Conservation (phyloP, 306 rosid genomes). For the Ammopiptanthus mongolicus region DNA sequence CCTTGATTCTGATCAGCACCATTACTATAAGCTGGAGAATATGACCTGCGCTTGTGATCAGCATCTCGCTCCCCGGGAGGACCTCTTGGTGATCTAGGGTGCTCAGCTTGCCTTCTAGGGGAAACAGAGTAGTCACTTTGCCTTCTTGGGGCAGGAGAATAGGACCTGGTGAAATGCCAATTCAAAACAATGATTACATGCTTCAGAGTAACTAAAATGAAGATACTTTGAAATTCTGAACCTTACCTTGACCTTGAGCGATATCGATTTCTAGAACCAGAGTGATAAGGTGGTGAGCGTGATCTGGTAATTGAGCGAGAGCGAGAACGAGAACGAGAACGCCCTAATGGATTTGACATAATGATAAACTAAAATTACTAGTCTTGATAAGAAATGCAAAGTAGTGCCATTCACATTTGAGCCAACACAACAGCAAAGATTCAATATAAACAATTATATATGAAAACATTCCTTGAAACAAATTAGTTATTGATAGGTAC, state of each 20-base stretch:
- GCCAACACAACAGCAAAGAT: not conserved
- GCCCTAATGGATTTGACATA: slow-evolving; percentile 46
- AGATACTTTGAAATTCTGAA: not conserved
- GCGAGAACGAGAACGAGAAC: slow-evolving; percentile 83
- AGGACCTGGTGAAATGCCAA: slow-evolving; percentile 57
- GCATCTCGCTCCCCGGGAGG: slow-evolving; percentile 58
- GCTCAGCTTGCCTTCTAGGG: slow-evolving; percentile 66
- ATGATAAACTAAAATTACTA: not conserved
- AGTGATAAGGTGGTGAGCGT: slow-evolving; percentile 66
- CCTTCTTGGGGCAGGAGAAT: slow-evolving; percentile 83
- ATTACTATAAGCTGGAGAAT: slow-evolving; percentile 72
- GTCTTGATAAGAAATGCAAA: not conserved
- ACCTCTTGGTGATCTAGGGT: slow-evolving; percentile 78
- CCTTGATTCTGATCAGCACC: slow-evolving; percentile 45
- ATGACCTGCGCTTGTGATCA: slow-evolving; percentile 60
- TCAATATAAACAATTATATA: not conserved
- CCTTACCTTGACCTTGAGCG: slow-evolving; percentile 96
- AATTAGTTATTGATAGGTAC: not conserved
- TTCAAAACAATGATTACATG: slow-evolving; percentile 7
- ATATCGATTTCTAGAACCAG: slow-evolving; percentile 76
- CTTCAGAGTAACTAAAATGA: not conserved
- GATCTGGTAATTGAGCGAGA: slow-evolving; percentile 84
- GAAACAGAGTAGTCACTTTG: slow-evolving; percentile 71
- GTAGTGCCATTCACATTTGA: not conserved
- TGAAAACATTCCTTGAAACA: not conserved